Evolutionary conservation across 1,284 basidiomycete species (phyloP).

Genomic region (Cutaneotrichosporon arboriforme): DNA sequence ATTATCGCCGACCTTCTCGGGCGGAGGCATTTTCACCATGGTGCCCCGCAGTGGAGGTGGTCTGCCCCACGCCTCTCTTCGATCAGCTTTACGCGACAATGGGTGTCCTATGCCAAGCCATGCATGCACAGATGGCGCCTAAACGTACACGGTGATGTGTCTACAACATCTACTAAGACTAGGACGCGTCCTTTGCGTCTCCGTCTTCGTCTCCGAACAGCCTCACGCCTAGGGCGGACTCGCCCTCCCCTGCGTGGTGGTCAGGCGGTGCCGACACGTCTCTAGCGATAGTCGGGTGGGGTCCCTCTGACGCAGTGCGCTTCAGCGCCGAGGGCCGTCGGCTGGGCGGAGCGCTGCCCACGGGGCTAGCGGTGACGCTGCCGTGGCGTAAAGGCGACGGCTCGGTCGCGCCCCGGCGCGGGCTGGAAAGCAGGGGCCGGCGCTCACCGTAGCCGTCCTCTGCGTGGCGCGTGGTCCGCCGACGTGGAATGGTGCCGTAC

Average conservation of each 20-base stretch:
- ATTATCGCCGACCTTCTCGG: too few species aligned
- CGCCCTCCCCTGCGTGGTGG: neutral
- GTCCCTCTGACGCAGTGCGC: too few species aligned
- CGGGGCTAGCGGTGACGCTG: neutral
- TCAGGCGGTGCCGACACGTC: too few species aligned
- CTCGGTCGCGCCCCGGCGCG: neutral
- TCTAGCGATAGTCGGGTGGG: too few species aligned
- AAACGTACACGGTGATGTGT: neutral
- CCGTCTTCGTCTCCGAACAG: neutral
- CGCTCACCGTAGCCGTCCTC: constrained; percentile 12
- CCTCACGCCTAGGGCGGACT: neutral
- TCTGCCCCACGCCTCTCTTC: too few species aligned
- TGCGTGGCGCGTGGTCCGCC: constrained; percentile 4
- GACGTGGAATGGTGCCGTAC: constrained; percentile 4
- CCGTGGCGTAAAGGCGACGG: neutral
- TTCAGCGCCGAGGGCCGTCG: too few species aligned
- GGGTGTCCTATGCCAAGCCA: too few species aligned
- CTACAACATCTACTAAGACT: constrained; percentile 2
- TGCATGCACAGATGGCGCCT: neutral
- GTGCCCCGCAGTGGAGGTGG: too few species aligned
- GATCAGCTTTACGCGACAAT: too few species aligned
- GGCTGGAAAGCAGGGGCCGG: neutral
- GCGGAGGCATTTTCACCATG: too few species aligned
- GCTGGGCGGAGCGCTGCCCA: too few species aligned
- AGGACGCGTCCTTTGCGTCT: too few species aligned